Evolutionary conservation across 2,329 filamentous ascomycete species (phyloP), one percentile per base, ranked within the genome.

Genomic region (Lachnellula willkommii): DNA sequence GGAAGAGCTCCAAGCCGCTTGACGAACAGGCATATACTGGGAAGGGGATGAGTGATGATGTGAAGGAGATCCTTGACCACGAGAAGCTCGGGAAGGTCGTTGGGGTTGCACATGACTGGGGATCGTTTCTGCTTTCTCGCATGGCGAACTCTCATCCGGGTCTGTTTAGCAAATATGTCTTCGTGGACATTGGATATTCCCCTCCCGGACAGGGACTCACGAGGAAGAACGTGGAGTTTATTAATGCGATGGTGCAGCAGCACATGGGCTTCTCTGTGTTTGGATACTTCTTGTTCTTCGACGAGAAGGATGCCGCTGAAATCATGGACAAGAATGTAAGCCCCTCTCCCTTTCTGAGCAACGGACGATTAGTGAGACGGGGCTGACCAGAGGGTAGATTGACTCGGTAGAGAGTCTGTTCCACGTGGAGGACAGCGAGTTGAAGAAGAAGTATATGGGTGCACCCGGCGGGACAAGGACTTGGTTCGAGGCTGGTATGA

Each of bases 1-100:
- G 71, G 12, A 65, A 62, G 17, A 70, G 68, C 8, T 65, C 66
- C 54, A 69, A 68, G 37, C 71, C 71, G 0, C 55, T 53, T 0
- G 57, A 65, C 6, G n/a, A 63, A 1, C 53, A 63, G 12, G 58
- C 62, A 0, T 74, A 74, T 57, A 60, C 60, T 12, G 54, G 68
- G 28, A 66, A 67, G 39, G 54, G 43, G 3, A 71, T 75, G 68
- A 62, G 65, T 0, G 58, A 54, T 1, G 69, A 75, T 28, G 61
- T 75, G 15, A 48, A 66, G 12, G 68, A 70, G 26, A 60, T 75
- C 4, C 55, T 75, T 4, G 62, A 70, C 24, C 56, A 65, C 15
- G 65, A 67, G 47, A 47, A 51, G 0, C 42, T 66, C n/a, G 45
- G 45, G 2, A 39, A 28, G 3, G 55, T 63, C 2, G 9, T 65